Base-by-base conservation (phyloP, 2,329 filamentous ascomycete genomes). In the Fusarium udum region DNA sequence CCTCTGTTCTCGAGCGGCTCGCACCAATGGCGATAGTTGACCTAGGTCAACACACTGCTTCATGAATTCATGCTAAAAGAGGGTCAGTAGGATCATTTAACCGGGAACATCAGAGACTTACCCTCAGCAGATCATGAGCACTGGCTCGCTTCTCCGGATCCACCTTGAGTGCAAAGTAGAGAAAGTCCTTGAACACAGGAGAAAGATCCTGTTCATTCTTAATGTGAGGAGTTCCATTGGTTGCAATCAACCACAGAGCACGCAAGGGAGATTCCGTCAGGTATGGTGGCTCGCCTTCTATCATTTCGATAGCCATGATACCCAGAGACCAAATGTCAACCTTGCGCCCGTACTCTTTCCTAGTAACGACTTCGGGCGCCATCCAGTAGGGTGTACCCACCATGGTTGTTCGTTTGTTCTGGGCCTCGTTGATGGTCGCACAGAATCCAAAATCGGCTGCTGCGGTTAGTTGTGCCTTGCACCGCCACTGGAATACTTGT, bases 261-360 rank as follows among this genome's bases (percentile, higher is more conserved):
- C 95, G 91, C 31, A 99, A 87, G 10, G 96, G 96, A 42, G 94
- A 97, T 82, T 99, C 96, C 43, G 95, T 98, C 67, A 99, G 87
- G 81, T 98, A 99, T 31, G 96, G 96, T 18, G 96, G 96, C 82
- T 98, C 96, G 81, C 95, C 96, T 84, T 98, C 96, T 74, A 99
- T 97, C 96, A 99, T 99, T 83, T 99, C 96, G 79, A 99, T 98
- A 13, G 96, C 95, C 96, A 99, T 98, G 84, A 99, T 99, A 67
- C 96, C 96, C 49, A 99, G 86, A 67, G 94, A 97, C 96, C 96
- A 99, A 76, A 99, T 98, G 80, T 99, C 96, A 61, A 99, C 95
- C 83, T 98, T 99, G 72, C 95, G 92, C 75, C 96, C 96, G 83
- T 99, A 99, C 84, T 98, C 96, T 83, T 98, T 98, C 46, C 95